Percentiles rank a stretch among this genome's conserved stretches.
phyloP scores from a whole-genome alignment of 1,139 yeast genomes.

The Taphrina communis region DNA sequence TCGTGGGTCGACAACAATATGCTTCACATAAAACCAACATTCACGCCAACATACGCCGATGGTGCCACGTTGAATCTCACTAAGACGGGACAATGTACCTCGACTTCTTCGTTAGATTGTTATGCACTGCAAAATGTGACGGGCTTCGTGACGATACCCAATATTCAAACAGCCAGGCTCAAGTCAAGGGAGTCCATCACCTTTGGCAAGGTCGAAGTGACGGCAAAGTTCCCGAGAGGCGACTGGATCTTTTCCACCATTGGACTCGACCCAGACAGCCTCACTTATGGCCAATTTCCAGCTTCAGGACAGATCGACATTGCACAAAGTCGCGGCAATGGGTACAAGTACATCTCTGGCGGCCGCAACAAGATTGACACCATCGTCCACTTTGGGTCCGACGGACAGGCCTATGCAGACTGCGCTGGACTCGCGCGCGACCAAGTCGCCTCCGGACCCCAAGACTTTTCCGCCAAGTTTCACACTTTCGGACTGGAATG shows the following conservation, averaged over 20 bases:
- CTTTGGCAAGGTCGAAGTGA: slow-evolving; percentile 45
- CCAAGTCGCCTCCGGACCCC: background rate
- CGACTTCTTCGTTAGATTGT: slow-evolving; percentile 31
- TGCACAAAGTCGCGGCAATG: slow-evolving; percentile 44
- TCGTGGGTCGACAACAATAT: slow-evolving; percentile 43
- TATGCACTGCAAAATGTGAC: slow-evolving; percentile 42
- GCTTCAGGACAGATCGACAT: slow-evolving; percentile 46
- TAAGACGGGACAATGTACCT: slow-evolving; percentile 41
- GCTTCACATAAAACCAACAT: slow-evolving; percentile 44
- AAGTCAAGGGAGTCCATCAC: slow-evolving; percentile 40
- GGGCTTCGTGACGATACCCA: slow-evolving; percentile 41
- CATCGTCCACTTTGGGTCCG: slow-evolving; percentile 45
- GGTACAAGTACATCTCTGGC: slow-evolving; percentile 41
- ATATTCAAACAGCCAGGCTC: slow-evolving; percentile 44
- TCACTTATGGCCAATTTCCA: slow-evolving; percentile 45
- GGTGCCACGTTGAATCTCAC: slow-evolving; percentile 43
- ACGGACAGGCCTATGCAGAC: slow-evolving; percentile 24
- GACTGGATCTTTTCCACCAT: slow-evolving; percentile 47
- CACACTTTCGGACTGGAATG: slow-evolving; percentile 46
- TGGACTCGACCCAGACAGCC: slow-evolving; percentile 44
- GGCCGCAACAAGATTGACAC: slow-evolving; percentile 44
- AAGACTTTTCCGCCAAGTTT: slow-evolving; percentile 35
- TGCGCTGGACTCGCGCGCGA: slow-evolving; percentile 13
- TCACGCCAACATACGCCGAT: slow-evolving; percentile 36
- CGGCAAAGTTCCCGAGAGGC: slow-evolving; percentile 44